Percentiles rank a stretch among this genome's conserved stretches.
phyloP scores from a whole-genome alignment of 2,329 filamentous ascomycete genomes.

The Xylariaceae sp. region DNA sequence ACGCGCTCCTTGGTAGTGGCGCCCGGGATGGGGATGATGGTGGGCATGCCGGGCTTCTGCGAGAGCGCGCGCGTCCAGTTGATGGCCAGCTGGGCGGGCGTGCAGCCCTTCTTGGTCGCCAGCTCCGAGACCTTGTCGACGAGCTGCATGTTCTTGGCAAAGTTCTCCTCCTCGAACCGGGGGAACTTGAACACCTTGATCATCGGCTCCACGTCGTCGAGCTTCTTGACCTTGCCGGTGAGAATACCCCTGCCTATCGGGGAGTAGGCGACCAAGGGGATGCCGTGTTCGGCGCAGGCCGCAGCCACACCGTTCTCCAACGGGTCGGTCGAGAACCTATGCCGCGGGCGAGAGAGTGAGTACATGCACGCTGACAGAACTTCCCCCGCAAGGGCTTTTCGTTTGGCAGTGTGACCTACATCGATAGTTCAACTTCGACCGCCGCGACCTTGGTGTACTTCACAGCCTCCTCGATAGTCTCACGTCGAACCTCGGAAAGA shows the following conservation, averaged over 20 bases:
- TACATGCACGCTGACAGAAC: no score
- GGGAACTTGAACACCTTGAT: slow-evolving; percentile 25
- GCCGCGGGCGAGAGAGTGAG: no score
- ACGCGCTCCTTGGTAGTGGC: slow-evolving; percentile 43
- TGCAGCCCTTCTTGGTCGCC: slow-evolving; percentile 34
- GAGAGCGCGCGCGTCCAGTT: slow-evolving; percentile 53
- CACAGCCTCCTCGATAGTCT: slow-evolving; percentile 33
- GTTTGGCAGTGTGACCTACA: slow-evolving; percentile 32
- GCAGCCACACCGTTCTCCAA: slow-evolving; percentile 6
- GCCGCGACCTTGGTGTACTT: slow-evolving; percentile 30
- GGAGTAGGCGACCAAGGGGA: slow-evolving; percentile 37
- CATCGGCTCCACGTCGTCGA: slow-evolving; percentile 9
- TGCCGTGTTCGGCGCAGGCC: slow-evolving; percentile 42
- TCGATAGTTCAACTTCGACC: slow-evolving; percentile 35
- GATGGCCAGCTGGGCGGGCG: slow-evolving; percentile 48
- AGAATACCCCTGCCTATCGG: slow-evolving; percentile 40
- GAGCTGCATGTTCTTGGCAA: slow-evolving; percentile 41
- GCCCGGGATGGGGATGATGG: slow-evolving; percentile 53
- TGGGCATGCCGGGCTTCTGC: slow-evolving; percentile 32
- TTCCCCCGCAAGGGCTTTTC: slow-evolving; percentile 12
- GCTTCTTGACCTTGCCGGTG: slow-evolving; percentile 35
- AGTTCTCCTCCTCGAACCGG: slow-evolving; percentile 41
- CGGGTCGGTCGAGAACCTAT: neutral
- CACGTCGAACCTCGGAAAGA: slow-evolving; percentile 35
- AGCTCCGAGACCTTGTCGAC: slow-evolving; percentile 25